A percentile compares a stretch with the other conserved stretches of the same genome.
Evolutionary conservation across 2,329 filamentous ascomycete species (phyloP).

Genomic region (Botrytis medusae): DNA sequence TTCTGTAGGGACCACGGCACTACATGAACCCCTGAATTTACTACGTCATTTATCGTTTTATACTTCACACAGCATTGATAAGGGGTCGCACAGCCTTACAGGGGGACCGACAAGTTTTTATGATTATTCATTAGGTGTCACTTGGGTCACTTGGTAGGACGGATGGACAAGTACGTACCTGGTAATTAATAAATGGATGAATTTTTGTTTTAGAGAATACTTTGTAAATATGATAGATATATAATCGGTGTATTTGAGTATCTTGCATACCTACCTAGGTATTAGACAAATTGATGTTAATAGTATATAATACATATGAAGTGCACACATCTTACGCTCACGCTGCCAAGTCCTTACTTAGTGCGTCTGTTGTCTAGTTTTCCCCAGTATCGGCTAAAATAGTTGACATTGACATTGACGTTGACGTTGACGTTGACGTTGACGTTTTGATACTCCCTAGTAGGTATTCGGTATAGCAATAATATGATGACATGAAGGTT

Average conservation of each 20-base stretch:
- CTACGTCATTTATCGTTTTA: neutral
- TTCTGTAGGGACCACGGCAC: neutral
- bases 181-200: neutral
- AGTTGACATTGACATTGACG: neutral
- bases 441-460: too few species aligned
- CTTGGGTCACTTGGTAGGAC: neutral
- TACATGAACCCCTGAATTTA: neutral
- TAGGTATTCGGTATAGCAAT: too few species aligned
- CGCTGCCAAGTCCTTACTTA: neutral
- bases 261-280: too few species aligned
- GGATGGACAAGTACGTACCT: neutral
- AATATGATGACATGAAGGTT: neutral
- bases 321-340: neutral
- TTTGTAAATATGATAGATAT: too few species aligned
- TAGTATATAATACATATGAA: neutral
- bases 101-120: neutral
- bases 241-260: too few species aligned
- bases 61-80: neutral
- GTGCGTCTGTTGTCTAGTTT: neutral
- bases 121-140: neutral
- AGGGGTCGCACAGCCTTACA: slow-evolving; percentile 1
- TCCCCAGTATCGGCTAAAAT: neutral
- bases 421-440: neutral
- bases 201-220: too few species aligned
- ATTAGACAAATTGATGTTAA: too few species aligned